A percentile compares a stretch with the other conserved stretches of the same genome.
phyloP scores from a whole-genome alignment of 2,329 filamentous ascomycete genomes.

The Aspergillus neotritici region DNA sequence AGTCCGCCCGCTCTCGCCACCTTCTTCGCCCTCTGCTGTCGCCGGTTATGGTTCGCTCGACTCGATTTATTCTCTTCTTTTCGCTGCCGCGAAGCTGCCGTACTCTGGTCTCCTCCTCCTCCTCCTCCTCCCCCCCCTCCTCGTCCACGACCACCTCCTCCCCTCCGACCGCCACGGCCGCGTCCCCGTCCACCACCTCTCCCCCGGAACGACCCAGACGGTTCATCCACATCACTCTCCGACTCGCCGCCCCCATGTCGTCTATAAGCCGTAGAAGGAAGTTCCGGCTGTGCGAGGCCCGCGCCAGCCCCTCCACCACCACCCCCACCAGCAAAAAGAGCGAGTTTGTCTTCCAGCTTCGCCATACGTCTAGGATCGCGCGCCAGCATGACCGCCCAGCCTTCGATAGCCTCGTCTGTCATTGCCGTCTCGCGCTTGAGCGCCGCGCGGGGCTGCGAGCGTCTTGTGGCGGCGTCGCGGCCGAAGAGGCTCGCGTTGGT shows the following conservation, averaged over 20 bases:
- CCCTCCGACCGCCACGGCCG: conserved; percentile 44
- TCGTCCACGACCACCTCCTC: conserved; percentile 47
- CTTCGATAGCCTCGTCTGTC: conserved; percentile 91
- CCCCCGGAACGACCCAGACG: conserved; percentile 28
- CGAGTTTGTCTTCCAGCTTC: conserved; percentile 65
- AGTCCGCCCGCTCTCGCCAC: conserved; percentile 52
- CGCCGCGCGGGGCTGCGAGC: conserved; percentile 55
- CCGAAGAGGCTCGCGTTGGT: conserved; percentile 60
- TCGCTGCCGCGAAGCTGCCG: conserved; percentile 62
- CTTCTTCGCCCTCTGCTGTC: conserved; percentile 61
- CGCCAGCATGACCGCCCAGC: conserved; percentile 82
- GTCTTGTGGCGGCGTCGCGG: conserved; percentile 64
- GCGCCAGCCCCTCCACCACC: conserved; percentile 51
- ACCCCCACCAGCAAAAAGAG: conserved; percentile 53
- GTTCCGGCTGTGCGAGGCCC: conserved; percentile 51
- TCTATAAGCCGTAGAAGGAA: conserved; percentile 63
- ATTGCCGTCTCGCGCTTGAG: conserved; percentile 74
- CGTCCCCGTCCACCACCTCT: conserved; percentile 36
- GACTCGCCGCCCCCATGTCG: conserved; percentile 43
- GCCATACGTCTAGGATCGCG: conserved; percentile 65
- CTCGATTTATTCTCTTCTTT: conserved; percentile 82
- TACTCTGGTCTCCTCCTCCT: conserved; percentile 61
- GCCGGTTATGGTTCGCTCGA: conserved; percentile 78
- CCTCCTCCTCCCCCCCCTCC: conserved; percentile 45
- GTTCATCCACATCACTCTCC: conserved; percentile 39